These are phyloP conservation scores for Russula sp. DNA, from an alignment of 768 basidiomycete genomes.

Conservation along the genomic window DNA sequence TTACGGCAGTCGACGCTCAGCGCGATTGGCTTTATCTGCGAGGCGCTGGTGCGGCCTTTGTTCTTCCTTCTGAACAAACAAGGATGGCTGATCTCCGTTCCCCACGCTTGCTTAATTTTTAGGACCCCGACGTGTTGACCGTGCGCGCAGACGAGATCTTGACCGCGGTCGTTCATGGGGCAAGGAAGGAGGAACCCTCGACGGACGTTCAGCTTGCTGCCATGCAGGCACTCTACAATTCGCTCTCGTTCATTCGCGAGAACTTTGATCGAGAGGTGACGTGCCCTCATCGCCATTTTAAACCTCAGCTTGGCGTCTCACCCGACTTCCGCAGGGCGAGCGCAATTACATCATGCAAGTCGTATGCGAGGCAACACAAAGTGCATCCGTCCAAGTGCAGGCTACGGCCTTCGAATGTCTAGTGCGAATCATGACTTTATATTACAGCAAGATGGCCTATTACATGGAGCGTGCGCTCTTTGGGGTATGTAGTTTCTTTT, in stretches of 20 bases:
- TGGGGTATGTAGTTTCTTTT: slow-evolving; percentile 53
- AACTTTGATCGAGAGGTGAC: slow-evolving; percentile 94
- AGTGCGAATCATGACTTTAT: slow-evolving; percentile 93
- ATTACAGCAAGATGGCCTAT: slow-evolving; percentile 98
- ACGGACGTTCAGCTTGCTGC: slow-evolving; percentile 89
- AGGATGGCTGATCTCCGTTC: neutral
- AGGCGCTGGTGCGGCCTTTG: slow-evolving; percentile 71
- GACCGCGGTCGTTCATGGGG: slow-evolving; percentile 97
- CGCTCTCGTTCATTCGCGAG: slow-evolving; percentile 93
- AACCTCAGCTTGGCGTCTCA: slow-evolving; percentile 6
- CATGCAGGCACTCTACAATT: slow-evolving; percentile 88
- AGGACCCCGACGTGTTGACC: slow-evolving; percentile 92
- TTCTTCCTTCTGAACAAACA: neutral
- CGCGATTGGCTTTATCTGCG: slow-evolving; percentile 96
- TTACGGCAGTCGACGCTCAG: slow-evolving; percentile 84
- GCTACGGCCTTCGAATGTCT: slow-evolving; percentile 95
- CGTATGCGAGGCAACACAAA: slow-evolving; percentile 97
- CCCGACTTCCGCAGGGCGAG: slow-evolving; percentile 61
- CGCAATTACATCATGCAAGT: slow-evolving; percentile 99
- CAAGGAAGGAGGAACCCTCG: slow-evolving; percentile 90
- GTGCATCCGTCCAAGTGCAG: slow-evolving; percentile 68
- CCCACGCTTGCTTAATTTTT: slow-evolving; percentile 17
- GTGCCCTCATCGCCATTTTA: slow-evolving; percentile 24
- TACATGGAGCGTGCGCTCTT: slow-evolving; percentile 99
- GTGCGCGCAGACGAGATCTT: slow-evolving; percentile 93